Evolutionary conservation across 768 basidiomycete species (phyloP).

Genomic region (Piloderma croceum): DNA sequence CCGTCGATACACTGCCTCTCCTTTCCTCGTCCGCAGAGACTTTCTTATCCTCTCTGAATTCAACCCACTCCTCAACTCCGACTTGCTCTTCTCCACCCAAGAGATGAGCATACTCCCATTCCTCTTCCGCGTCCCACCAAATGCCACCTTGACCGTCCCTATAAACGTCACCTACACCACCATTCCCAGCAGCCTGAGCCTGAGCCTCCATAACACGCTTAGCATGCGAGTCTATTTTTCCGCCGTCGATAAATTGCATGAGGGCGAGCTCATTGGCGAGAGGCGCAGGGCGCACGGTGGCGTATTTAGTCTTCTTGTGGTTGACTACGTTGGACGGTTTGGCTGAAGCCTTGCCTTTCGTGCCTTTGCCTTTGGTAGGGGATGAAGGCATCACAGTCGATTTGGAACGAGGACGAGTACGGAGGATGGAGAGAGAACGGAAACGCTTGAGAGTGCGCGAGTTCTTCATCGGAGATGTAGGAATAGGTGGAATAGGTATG

Average conservation of each 20-base stretch:
- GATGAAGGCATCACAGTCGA: slow-evolving; percentile 20
- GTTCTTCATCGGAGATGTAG: slow-evolving; percentile 9
- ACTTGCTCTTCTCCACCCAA: slow-evolving; percentile 35
- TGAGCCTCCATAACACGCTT: slow-evolving; percentile 50
- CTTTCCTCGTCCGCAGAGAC: slow-evolving; percentile 26
- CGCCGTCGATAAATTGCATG: slow-evolving; percentile 67
- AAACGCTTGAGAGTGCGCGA: slow-evolving; percentile 36
- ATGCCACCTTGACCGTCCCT: slow-evolving; percentile 56
- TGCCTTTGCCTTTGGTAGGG: slow-evolving; percentile 17
- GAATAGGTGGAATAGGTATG: slow-evolving; percentile 1
- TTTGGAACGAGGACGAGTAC: slow-evolving; percentile 34
- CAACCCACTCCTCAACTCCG: slow-evolving; percentile 36
- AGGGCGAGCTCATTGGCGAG: slow-evolving; percentile 62
- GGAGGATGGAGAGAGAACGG: slow-evolving; percentile 48
- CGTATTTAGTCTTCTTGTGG: slow-evolving; percentile 51
- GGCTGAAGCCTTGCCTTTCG: slow-evolving; percentile 3
- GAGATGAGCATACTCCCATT: slow-evolving; percentile 61
- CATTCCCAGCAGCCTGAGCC: slow-evolving; percentile 38
- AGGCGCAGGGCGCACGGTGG: slow-evolving; percentile 38
- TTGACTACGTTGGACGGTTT: slow-evolving; percentile 33
- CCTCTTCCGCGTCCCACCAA: slow-evolving; percentile 71
- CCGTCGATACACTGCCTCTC: slow-evolving; percentile 42
- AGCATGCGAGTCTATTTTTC: slow-evolving; percentile 48
- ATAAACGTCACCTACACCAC: slow-evolving; percentile 45
- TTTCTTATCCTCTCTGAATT: slow-evolving; percentile 28